Conservation (phyloP, 2,329 filamentous ascomycete species). For the Colletotrichum chrysophilum region DNA sequence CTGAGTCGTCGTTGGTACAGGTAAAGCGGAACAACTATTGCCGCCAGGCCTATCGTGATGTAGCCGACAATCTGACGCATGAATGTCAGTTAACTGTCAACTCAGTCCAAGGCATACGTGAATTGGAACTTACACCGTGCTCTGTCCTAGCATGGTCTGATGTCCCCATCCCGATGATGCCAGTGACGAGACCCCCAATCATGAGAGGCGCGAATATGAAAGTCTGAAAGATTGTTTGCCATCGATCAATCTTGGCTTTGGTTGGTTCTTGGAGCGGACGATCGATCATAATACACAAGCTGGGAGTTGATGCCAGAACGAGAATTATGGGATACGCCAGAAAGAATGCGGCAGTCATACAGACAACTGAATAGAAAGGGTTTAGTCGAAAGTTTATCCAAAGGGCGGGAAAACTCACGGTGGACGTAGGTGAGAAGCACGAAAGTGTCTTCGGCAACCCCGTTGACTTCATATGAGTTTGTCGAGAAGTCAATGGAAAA, state of each 20-base stretch:
- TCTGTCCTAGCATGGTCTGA: neutral
- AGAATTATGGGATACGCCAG: conserved; percentile 5
- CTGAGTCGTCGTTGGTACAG: conserved; percentile 4
- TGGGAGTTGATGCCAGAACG: neutral
- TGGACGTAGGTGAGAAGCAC: conserved; percentile 7
- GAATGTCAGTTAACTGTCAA: neutral
- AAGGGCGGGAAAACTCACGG: neutral
- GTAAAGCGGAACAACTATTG: neutral
- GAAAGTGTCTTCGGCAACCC: neutral
- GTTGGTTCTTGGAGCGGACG: neutral
- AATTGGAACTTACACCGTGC: neutral
- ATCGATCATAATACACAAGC: conserved; percentile 12
- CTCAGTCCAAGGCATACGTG: neutral
- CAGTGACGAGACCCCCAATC: neutral
- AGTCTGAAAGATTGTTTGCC: conserved; percentile 8
- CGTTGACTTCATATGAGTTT: neutral
- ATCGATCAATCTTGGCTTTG: neutral
- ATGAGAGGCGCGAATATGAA: neutral
- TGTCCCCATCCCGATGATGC: neutral
- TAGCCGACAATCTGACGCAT: neutral
- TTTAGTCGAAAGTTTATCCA: neutral
- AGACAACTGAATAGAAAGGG: neutral
- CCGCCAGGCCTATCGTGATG: neutral
- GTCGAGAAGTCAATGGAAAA: conserved; percentile 12
- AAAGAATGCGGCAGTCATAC: conserved; percentile 12